These are phyloP conservation scores for Yarrowia yakushimensis DNA, from an alignment of 805 yeast species.

Conservation along the genomic window DNA sequence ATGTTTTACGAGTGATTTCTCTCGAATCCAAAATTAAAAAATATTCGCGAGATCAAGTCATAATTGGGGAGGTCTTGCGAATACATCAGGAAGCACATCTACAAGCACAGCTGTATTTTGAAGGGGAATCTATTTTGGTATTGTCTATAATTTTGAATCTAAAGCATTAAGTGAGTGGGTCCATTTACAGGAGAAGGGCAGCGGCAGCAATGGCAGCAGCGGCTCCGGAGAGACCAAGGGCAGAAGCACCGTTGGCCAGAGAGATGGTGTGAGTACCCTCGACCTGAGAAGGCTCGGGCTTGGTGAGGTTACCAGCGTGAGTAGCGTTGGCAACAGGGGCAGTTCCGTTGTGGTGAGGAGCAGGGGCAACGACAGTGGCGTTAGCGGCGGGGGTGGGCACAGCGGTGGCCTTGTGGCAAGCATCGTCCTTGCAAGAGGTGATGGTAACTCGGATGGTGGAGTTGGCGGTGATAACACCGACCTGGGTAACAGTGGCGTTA, in stretches of 20 bases:
- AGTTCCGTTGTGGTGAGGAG: too few species aligned
- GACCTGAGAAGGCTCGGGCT: constrained; percentile 16
- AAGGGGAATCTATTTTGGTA: not conserved
- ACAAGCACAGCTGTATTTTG: too few species aligned
- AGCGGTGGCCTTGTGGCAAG: not conserved
- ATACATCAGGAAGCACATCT: too few species aligned
- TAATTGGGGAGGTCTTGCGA: too few species aligned
- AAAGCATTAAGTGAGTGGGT: constrained; percentile 1
- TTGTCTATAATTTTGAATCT: constrained; percentile 16
- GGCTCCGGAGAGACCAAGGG: not conserved
- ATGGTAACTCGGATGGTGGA: constrained; percentile 18
- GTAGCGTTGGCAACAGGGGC: not conserved
- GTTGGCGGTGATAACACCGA: constrained; percentile 18
- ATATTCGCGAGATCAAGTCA: too few species aligned
- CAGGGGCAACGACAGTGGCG: not conserved
- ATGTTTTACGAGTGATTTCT: too few species aligned
- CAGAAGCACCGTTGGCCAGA: constrained; percentile 6
- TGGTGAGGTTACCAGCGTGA: constrained; percentile 10
- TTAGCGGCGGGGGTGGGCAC: constrained; percentile 12
- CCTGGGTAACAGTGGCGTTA: constrained; percentile 16
- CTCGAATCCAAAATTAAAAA: too few species aligned
- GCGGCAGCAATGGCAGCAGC: constrained; percentile 11
- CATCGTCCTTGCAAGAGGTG: constrained; percentile 13
- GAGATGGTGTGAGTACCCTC: not conserved
- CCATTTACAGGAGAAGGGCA: constrained; percentile 19